Base-by-base conservation (phyloP, 257 asterid species). In the Paraleonurus japonicus region DNA sequence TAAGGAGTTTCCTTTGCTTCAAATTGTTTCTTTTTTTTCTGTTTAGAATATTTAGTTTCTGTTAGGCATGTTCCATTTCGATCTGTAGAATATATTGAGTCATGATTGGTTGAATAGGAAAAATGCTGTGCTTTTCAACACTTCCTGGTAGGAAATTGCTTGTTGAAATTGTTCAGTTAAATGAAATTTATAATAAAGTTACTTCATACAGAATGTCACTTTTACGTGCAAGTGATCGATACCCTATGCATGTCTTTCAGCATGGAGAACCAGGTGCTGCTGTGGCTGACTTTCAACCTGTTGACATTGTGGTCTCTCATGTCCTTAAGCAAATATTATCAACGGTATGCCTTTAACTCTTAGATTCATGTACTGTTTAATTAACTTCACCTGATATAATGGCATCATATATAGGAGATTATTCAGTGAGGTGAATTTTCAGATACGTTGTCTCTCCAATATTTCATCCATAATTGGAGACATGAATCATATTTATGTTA, bases 191-290 rank as follows among this genome's bases (percentile, higher is more conserved):
- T 60, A 59, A 23, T 33, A 6, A 60, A 69, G 61, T 65, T 64
- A 43, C 67, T 69, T 51, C 19, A 53, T 65, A 32, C 73, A 71
- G 76, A 59, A 71, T 78, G 50, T 28, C 72, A 37, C 74, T 17
- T 75, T 61, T 51, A 35, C 27, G 69, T 70, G 69, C 37, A 45
- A 72, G 58, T 81, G 63, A 79, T 70, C 48, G 30, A n/a, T 79
- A 54, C 67, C 58, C 60, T 69, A 26, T 58, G 66, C 57, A 35
- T 80, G 73, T 76, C 67, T 80, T 75, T 65, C 90, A 94, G 99
- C 99, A 94, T 80, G 99, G 96, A 64, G 99, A 94, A 81, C 89
- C 96, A 64, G 98, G 99, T 64, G 99, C 96, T 83, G 99, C 96
- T 70, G 95, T 94, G 77, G 96, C 97, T 78, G 99, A 91, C 76